Conservation (phyloP, 2,329 filamentous ascomycete genomes). For the Colletotrichum kahawae region DNA sequence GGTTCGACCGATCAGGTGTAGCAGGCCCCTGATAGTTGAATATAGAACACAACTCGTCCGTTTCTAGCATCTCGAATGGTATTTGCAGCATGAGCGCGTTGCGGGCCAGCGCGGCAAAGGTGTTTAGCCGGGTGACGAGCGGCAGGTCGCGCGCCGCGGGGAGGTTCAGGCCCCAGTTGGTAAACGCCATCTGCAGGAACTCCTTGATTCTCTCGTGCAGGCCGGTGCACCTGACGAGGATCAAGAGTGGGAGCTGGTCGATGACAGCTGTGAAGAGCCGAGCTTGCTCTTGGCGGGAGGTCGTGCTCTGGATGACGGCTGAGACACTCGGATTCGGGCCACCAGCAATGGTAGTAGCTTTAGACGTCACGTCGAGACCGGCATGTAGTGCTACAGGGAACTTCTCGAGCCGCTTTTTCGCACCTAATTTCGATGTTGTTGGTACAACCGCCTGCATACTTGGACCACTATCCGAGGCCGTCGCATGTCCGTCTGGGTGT, state of each 20-base stretch:
- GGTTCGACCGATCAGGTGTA: not conserved
- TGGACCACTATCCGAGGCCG: not conserved
- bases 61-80: not conserved
- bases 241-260: not conserved
- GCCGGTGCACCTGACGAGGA: not conserved
- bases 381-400: not conserved
- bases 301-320: not conserved
- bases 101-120: not conserved
- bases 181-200: not conserved
- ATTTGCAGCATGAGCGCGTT: not conserved
- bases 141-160: not conserved
- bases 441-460: not conserved
- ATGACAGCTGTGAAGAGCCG: not conserved
- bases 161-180: not conserved
- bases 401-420: not conserved
- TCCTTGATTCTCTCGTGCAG: not conserved
- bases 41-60: not conserved
- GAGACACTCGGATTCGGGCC: not conserved
- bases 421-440: not conserved
- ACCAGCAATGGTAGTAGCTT: not conserved
- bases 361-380: not conserved
- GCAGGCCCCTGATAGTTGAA: not conserved
- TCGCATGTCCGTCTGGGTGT: not conserved
- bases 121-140: not conserved
- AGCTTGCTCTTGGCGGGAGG: not conserved